Evolutionary conservation across 2,329 filamentous ascomycete genomes (phyloP).

Genomic region (Mollisia scopiformis): DNA sequence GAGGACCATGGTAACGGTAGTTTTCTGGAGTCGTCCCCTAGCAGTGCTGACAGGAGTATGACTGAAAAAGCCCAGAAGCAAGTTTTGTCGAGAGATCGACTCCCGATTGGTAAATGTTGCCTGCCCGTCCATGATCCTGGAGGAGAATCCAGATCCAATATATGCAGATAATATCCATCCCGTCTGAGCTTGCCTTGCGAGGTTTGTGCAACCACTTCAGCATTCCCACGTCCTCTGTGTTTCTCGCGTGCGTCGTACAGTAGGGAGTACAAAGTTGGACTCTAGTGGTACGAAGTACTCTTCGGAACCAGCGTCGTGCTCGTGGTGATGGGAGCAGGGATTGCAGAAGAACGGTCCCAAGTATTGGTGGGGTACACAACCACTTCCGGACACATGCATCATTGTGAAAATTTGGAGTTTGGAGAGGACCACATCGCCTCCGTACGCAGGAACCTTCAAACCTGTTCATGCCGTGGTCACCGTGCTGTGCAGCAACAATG

Average conservation of each 20-base stretch:
- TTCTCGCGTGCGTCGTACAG: conserved; percentile 10
- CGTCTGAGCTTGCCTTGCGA: conserved; percentile 6
- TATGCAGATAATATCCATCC: conserved; percentile 30
- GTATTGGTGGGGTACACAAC: conserved; percentile 7
- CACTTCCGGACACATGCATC: conserved; percentile 2
- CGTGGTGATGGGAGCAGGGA: conserved; percentile 9
- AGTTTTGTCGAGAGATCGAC: conserved; percentile 30
- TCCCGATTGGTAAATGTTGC: conserved; percentile 23
- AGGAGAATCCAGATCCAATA: conserved; percentile 33
- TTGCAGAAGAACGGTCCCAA: conserved; percentile 9
- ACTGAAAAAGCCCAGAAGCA: conserved; percentile 12
- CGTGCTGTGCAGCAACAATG: background rate
- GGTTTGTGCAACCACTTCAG: conserved; percentile 20
- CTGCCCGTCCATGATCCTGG: conserved; percentile 23
- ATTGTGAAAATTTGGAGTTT: background rate
- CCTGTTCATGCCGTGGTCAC: too few species aligned
- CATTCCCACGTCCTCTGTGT: background rate
- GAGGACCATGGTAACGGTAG: conserved; percentile 5
- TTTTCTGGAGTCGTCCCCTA: background rate
- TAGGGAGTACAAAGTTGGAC: conserved; percentile 4
- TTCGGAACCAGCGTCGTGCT: conserved; percentile 6
- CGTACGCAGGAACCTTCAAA: too few species aligned
- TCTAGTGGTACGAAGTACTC: background rate
- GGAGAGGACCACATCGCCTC: background rate
- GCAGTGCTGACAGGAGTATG: conserved; percentile 7